Conservation (phyloP, 1,139 yeast species). For the Hyphopichia burtonii region DNA sequence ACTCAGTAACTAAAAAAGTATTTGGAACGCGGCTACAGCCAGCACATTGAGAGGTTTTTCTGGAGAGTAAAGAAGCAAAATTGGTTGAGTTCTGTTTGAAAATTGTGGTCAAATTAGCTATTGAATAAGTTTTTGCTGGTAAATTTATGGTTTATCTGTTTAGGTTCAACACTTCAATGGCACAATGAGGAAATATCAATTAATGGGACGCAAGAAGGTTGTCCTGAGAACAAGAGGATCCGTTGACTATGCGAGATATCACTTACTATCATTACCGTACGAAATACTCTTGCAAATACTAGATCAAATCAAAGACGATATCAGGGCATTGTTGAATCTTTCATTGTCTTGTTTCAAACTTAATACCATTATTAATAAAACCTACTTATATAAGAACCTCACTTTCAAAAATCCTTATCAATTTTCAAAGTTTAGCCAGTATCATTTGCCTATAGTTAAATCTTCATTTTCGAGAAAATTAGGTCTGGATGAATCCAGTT, state of each 20-base stretch:
- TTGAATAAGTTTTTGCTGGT: too few species aligned
- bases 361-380: slow-evolving; percentile 33
- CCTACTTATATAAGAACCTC: slow-evolving; percentile 34
- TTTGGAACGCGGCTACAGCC: too few species aligned
- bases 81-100: too few species aligned
- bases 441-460: slow-evolving; percentile 20
- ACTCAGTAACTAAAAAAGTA: too few species aligned
- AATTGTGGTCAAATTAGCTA: too few species aligned
- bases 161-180: too few species aligned
- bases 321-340: slow-evolving; percentile 23
- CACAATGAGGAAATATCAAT: slow-evolving; percentile 24
- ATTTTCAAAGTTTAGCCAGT: slow-evolving; percentile 32
- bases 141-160: too few species aligned
- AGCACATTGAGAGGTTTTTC: too few species aligned
- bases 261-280: slow-evolving; percentile 39
- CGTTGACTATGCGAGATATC: slow-evolving; percentile 24
- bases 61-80: too few species aligned
- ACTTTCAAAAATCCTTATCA: slow-evolving; percentile 21
- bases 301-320: slow-evolving; percentile 15
- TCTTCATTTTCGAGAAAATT: slow-evolving; percentile 15
- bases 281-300: slow-evolving; percentile 41
- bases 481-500: slow-evolving; percentile 26
- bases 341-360: slow-evolving; percentile 38
- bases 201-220: slow-evolving; percentile 37
- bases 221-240: slow-evolving; percentile 12